Conservation (phyloP, 176 grass and related monocot genomes). For the Eragrostis nindensis region DNA sequence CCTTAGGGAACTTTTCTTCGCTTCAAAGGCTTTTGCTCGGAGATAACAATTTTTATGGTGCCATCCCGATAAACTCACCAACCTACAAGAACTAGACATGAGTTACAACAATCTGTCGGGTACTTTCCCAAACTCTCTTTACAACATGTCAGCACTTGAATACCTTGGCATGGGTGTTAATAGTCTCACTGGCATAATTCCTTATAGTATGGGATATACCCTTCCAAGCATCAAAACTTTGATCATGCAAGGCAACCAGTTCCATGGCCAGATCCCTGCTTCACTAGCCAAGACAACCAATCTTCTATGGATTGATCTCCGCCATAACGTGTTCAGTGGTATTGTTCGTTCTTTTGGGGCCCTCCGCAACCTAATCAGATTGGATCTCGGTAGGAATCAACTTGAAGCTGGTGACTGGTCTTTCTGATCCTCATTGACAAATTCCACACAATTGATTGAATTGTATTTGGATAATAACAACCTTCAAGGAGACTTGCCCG, state of each 20-base stretch:
- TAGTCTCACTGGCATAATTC: constrained; percentile 23
- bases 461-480: not conserved
- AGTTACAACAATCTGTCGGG: constrained; percentile 31
- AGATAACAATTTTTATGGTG: constrained; percentile 34
- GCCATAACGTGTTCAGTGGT: constrained; percentile 13
- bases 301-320: constrained; percentile 4
- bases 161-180: constrained; percentile 1
- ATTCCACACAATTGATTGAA: constrained; percentile 12
- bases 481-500: constrained; percentile 29
- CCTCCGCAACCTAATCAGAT: not conserved
- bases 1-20: constrained; percentile 41
- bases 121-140: constrained; percentile 29
- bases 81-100: constrained; percentile 3
- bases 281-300: constrained; percentile 31
- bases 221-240: constrained; percentile 23
- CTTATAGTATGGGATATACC: not conserved
- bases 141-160: constrained; percentile 37
- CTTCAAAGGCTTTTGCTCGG: constrained; percentile 8
- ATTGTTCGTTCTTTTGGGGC: constrained; percentile 18
- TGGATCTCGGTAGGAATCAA: constrained; percentile 17
- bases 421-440: constrained; percentile 35
- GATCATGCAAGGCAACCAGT: constrained; percentile 2
- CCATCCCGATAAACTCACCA: not conserved
- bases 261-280: constrained; percentile 7
- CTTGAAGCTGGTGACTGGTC: constrained; percentile 52